A percentile compares a stretch with the other conserved stretches of the same genome.
These are phyloP conservation scores for Scheffersomyces titani DNA, from an alignment of 1,139 yeast species.

Conservation along the genomic window DNA sequence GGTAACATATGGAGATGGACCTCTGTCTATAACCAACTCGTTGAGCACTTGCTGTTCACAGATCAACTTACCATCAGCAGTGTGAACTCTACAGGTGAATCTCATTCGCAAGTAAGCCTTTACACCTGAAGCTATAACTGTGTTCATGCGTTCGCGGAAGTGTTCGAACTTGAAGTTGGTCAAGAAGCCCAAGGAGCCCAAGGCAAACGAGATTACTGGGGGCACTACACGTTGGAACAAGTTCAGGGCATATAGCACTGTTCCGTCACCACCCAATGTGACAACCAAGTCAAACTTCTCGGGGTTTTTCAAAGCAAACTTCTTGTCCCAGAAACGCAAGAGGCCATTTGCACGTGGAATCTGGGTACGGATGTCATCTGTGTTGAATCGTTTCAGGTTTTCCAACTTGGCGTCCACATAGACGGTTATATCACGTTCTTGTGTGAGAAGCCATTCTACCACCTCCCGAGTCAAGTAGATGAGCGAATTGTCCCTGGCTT, in stretches of 20 bases:
- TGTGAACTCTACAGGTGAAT: constrained; percentile 67
- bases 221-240: constrained; percentile 82
- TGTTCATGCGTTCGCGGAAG: constrained; percentile 56
- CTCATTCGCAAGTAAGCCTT: constrained; percentile 81
- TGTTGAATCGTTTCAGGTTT: constrained; percentile 63
- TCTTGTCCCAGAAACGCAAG: constrained; percentile 69
- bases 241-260: constrained; percentile 78
- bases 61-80: constrained; percentile 56
- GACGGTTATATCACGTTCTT: constrained; percentile 51
- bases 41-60: constrained; percentile 81
- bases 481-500: constrained; percentile 79
- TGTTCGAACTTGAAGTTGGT: constrained; percentile 77
- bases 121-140: constrained; percentile 67
- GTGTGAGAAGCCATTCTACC: constrained; percentile 69
- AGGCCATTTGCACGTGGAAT: constrained; percentile 43
- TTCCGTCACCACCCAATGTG: constrained; percentile 90
- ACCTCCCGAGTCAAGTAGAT: constrained; percentile 74
- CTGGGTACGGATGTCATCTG: constrained; percentile 36
- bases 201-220: constrained; percentile 79
- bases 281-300: constrained; percentile 73
- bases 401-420: constrained; percentile 71
- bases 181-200: constrained; percentile 81
- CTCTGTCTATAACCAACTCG: constrained; percentile 83
- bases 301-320: constrained; percentile 54
- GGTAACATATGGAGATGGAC: constrained; percentile 86